Conservation (phyloP, 2,329 filamentous ascomycete genomes). For the Cladosporium colombiae region DNA sequence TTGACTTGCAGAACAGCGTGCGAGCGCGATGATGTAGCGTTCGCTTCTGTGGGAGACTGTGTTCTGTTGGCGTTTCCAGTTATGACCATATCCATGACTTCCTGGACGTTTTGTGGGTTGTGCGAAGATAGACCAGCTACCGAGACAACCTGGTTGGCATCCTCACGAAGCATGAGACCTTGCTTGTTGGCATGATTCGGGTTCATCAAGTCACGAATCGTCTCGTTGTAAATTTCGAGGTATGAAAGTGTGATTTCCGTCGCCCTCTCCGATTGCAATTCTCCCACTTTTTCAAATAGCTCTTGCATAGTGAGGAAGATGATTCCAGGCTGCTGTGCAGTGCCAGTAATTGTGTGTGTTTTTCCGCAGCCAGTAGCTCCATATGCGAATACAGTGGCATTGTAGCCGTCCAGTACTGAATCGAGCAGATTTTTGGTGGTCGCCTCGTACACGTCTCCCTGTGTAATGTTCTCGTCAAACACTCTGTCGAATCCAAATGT, state of each 20-base stretch:
- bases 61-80: slow-evolving; percentile 91
- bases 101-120: slow-evolving; percentile 83
- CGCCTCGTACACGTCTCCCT: slow-evolving; percentile 91
- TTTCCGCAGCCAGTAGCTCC: slow-evolving; percentile 97
- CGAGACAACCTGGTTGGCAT: slow-evolving; percentile 88
- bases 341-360: slow-evolving; percentile 93
- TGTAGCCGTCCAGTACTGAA: slow-evolving; percentile 95
- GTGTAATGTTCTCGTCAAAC: slow-evolving; percentile 91
- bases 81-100: slow-evolving; percentile 99
- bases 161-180: slow-evolving; percentile 88
- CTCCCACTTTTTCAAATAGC: slow-evolving; percentile 92
- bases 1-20: slow-evolving; percentile 98
- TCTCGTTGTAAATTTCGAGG: slow-evolving; percentile 98
- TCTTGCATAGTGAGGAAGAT: slow-evolving; percentile 99
- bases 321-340: slow-evolving; percentile 87
- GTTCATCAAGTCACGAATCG: slow-evolving; percentile 91
- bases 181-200: slow-evolving; percentile 77
- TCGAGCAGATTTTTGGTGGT: slow-evolving; percentile 89
- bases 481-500: slow-evolving; percentile 96
- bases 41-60: slow-evolving; percentile 94
- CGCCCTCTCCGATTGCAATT: slow-evolving; percentile 79
- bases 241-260: slow-evolving; percentile 93
- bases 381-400: slow-evolving; percentile 98
- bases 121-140: slow-evolving; percentile 90
- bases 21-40: slow-evolving; percentile 94